Evolutionary conservation across 805 yeast genomes (phyloP), one percentile per base, ranked within the genome.

Genomic region (Wickerhamiella vanderwaltii): DNA sequence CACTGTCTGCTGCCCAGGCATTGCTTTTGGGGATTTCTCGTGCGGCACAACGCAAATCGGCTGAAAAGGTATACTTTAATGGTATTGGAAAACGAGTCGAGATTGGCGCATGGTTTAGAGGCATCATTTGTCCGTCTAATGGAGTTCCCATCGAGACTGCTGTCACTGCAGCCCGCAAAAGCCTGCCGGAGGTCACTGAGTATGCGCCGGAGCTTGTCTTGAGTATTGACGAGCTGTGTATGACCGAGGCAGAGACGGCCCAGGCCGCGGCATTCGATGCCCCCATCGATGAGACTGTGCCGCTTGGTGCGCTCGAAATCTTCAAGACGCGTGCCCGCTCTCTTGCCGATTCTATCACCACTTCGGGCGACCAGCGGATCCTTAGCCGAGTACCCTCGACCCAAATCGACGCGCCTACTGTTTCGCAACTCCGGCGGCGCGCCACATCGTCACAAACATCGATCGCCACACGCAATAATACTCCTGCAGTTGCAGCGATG

Each of bases 21-120:
- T 29, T 46, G 3, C 24, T 50, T n/a, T 40, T 51, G 12, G 50
- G 46, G 4, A 24, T 43, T 4, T 41, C 44, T 23, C 36, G 46
- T 4, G 31, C 31, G 5, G 7, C 38, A 3, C 38, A 29, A 11
- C 43, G 41, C 7, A 39, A 41, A 11, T 36, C 29, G 20, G 44
- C 46, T 6, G 50, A 51, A 2, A n/a, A 20, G n/a, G 9, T 2
- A 9, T 22, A 43, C 6, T 45, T 48, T 24, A 25, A 32, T 3
- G 32, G 29, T 18, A 48, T 51, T 30, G 13, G 35, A 6, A 16
- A 11, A 9, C 45, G 49, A 4, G 55, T 51, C 9, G 16, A 34
- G 12, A 6, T n/a, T 1, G 20, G 30, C 12, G 38, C 26, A 9
- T 51, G 55, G 55, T 46, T 51, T 4, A 49, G 54, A 9, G 54